Conservation (phyloP, 2,329 filamentous ascomycete species). For the Epichloe gansuensis region DNA sequence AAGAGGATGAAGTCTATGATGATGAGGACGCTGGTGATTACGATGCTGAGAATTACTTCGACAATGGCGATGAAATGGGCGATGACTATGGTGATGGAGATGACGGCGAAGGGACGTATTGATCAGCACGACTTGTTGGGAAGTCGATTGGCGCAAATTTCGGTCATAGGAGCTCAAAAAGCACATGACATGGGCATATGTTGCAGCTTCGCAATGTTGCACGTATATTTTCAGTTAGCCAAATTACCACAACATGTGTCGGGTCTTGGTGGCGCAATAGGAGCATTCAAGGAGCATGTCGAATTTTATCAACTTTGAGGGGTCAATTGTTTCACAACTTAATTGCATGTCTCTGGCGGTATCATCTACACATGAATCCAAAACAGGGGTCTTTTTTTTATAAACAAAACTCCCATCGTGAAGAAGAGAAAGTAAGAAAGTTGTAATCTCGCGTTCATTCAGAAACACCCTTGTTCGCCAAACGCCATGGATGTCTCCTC, state of each 20-base stretch:
- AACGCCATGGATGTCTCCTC: background rate
- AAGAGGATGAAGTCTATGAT: conserved; percentile 38
- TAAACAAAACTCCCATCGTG: background rate
- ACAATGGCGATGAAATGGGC: conserved; percentile 41
- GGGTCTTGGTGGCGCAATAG: background rate
- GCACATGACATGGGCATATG: background rate
- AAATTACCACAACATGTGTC: background rate
- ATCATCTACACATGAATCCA: background rate
- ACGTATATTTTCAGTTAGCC: conserved; percentile 1
- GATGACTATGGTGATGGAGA: conserved; percentile 39
- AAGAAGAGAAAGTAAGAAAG: background rate
- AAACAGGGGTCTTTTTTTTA: background rate
- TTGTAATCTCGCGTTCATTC: background rate
- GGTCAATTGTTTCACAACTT: background rate
- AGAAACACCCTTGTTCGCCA: background rate
- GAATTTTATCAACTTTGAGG: too few relatives aligned
- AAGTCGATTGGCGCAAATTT: background rate
- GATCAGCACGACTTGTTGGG: conserved; percentile 2
- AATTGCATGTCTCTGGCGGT: background rate
- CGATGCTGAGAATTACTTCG: conserved; percentile 48
- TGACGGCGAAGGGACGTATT: conserved; percentile 32
- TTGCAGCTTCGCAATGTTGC: background rate
- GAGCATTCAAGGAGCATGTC: background rate
- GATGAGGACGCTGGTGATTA: conserved; percentile 50
- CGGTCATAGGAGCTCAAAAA: background rate